Evolutionary conservation across 2,329 filamentous ascomycete species (phyloP).

Genomic region (Sporothrix dimorphospora): DNA sequence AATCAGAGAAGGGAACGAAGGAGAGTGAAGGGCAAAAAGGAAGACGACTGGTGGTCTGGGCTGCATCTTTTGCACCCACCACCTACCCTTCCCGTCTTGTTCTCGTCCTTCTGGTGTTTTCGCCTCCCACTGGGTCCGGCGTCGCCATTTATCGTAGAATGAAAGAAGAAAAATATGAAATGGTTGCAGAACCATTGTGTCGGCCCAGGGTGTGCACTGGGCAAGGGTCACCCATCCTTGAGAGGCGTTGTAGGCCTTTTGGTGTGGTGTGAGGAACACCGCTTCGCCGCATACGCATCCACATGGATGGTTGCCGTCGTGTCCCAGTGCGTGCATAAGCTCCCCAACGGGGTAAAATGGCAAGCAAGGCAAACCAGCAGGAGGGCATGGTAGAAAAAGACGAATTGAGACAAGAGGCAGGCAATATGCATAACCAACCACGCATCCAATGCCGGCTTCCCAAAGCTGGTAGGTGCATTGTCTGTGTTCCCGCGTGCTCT

Average conservation of each 20-base stretch:
- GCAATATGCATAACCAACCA: neutral
- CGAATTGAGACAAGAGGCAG: neutral
- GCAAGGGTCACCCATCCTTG: neutral
- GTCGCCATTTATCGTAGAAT: neutral
- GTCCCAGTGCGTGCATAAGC: conserved; percentile 17
- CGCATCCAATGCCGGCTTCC: neutral
- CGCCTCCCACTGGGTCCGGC: neutral
- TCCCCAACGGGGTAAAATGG: neutral
- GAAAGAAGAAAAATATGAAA: neutral
- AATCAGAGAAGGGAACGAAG: neutral
- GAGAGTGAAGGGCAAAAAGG: neutral
- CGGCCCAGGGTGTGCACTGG: conserved; percentile 22
- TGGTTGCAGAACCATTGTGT: conserved; percentile 21
- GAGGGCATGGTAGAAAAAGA: neutral
- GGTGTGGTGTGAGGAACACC: conserved; percentile 4
- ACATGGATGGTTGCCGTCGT: conserved; percentile 12
- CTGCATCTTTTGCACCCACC: neutral
- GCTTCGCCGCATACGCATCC: conserved; percentile 12
- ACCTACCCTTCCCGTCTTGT: neutral
- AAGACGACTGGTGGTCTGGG: neutral
- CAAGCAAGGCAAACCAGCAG: neutral
- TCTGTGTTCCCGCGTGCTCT: neutral
- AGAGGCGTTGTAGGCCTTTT: neutral
- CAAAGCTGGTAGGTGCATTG: neutral
- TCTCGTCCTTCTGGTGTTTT: neutral